Conservation (phyloP, 306 rosid genomes). For the Cyclanthera cordifolia region DNA sequence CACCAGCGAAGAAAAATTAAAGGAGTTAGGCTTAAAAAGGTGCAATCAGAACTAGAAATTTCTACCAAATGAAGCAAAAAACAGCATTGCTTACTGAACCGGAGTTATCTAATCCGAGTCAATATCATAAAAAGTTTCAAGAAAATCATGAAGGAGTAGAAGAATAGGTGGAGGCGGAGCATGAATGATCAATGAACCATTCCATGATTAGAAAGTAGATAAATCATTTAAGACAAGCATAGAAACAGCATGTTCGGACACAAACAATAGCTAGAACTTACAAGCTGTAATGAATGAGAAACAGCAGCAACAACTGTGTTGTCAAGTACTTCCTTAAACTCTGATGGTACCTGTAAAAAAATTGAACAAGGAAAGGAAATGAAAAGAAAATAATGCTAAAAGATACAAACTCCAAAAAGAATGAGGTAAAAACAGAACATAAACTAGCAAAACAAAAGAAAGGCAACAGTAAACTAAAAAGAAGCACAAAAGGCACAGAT, state of each 20-base stretch:
- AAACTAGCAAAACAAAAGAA: constrained; percentile 14
- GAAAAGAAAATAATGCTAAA: no score
- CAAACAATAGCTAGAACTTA: constrained; percentile 30
- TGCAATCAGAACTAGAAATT: background rate
- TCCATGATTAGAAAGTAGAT: background rate
- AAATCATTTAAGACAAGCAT: background rate
- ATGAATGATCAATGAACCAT: background rate
- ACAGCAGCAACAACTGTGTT: constrained; percentile 73
- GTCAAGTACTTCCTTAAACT: constrained; percentile 89
- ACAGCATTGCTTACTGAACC: background rate
- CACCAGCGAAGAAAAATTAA: no score
- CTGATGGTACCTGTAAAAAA: constrained; percentile 59
- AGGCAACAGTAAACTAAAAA: no score
- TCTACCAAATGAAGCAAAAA: background rate
- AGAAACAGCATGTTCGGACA: background rate
- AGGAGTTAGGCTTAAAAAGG: background rate
- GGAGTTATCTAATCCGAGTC: background rate
- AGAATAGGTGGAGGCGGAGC: background rate
- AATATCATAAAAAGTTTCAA: background rate
- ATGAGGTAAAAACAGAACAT: no score
- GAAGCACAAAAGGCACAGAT: background rate
- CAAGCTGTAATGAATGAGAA: constrained; percentile 80
- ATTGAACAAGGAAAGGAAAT: no score
- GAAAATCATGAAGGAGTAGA: background rate
- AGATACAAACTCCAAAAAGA: no score